Conservation (phyloP, 805 yeast species). For the Ogataea saltuana region DNA sequence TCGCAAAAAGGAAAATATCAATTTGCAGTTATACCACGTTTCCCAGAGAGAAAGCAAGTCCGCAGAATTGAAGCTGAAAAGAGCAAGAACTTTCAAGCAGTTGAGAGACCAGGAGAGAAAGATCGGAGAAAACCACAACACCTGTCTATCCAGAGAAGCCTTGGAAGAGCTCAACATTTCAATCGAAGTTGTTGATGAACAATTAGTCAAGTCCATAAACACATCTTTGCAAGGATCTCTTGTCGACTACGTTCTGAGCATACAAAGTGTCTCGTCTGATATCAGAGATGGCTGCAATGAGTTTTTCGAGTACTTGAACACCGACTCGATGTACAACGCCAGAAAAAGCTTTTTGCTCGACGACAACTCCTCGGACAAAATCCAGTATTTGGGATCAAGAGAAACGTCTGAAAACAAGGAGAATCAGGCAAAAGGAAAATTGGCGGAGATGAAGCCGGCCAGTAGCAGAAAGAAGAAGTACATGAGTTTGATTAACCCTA, state of each 20-base stretch:
- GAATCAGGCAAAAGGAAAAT: conserved; percentile 16
- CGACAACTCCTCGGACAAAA: conserved; percentile 21
- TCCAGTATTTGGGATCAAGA: conserved; percentile 21
- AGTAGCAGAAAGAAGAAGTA: conserved; percentile 20
- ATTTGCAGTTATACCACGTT: conserved; percentile 45
- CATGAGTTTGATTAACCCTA: conserved; percentile 18
- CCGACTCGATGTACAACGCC: conserved; percentile 23
- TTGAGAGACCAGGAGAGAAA: conserved; percentile 46
- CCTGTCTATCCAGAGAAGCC: conserved; percentile 47
- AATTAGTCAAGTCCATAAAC: conserved; percentile 48
- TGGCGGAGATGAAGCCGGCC: conserved; percentile 11
- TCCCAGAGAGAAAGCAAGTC: conserved; percentile 52
- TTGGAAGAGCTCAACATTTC: conserved; percentile 53
- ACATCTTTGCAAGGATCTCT: conserved; percentile 46
- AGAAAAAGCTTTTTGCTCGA: conserved; percentile 21
- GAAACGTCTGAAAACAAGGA: conserved; percentile 23
- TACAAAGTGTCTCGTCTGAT: conserved; percentile 35
- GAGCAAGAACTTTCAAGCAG: conserved; percentile 40
- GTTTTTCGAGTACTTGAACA: conserved; percentile 31
- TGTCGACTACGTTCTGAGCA: conserved; percentile 41
- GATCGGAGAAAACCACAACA: conserved; percentile 46
- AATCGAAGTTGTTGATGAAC: conserved; percentile 54
- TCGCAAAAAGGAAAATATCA: conserved; percentile 46
- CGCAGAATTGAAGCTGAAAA: conserved; percentile 38
- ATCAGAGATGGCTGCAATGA: conserved; percentile 33